A percentile compares a stretch with the other conserved stretches of the same genome.
Conservation (phyloP, 495 filamentous ascomycete species). For the Penicillium waksmanii region DNA sequence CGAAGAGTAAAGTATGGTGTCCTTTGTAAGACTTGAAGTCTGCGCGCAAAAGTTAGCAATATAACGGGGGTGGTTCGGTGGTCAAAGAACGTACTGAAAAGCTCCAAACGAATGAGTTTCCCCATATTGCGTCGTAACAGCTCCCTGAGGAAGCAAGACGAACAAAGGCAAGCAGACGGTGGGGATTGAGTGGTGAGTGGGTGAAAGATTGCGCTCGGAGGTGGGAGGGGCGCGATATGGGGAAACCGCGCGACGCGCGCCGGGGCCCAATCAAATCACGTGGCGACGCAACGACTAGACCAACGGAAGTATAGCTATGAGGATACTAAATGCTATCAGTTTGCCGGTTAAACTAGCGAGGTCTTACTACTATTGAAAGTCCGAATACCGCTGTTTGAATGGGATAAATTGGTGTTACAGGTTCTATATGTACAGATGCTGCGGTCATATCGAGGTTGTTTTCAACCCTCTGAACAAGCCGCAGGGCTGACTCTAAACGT, state of each 20-base stretch:
- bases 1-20: constrained; percentile 91
- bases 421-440: constrained; percentile 13
- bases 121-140: constrained; percentile 60
- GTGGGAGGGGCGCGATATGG: constrained; percentile 35
- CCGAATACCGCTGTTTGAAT: too few relatives aligned
- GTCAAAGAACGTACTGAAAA: constrained; percentile 74
- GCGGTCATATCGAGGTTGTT: too few relatives aligned
- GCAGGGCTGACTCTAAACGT: too few relatives aligned
- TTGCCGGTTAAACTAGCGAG: too few relatives aligned
- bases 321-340: too few relatives aligned
- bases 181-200: constrained; percentile 12
- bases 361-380: too few relatives aligned
- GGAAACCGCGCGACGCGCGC: constrained; percentile 25
- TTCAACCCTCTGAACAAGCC: too few relatives aligned
- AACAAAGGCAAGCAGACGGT: constrained; percentile 14
- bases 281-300: constrained; percentile 8
- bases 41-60: constrained; percentile 45
- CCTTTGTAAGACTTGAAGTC: constrained; percentile 99
- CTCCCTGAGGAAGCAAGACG: constrained; percentile 37
- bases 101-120: constrained; percentile 92
- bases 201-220: constrained; percentile 12
- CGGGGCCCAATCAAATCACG: constrained; percentile 22
- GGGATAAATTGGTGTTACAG: constrained; percentile 9
- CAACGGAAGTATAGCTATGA: background rate
- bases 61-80: background rate